A percentile compares a stretch with the other conserved stretches of the same genome.
Conservation (phyloP, 495 filamentous ascomycete species). For the Xylaria telfairii region DNA sequence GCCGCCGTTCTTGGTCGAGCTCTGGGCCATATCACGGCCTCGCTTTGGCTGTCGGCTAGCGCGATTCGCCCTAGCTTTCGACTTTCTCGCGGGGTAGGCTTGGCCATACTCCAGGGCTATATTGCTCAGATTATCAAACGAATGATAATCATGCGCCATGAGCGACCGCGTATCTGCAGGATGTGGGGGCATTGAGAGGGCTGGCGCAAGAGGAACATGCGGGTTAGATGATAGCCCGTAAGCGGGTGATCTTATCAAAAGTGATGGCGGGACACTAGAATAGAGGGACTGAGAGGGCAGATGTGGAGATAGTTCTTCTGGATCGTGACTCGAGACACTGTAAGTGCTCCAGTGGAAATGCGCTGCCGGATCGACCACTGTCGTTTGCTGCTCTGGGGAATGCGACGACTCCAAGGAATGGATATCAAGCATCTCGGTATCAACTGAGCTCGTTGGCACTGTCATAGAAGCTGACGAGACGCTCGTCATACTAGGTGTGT, state of each 20-base stretch:
- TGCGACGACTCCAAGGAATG: slow-evolving; percentile 36
- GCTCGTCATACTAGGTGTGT: slow-evolving; percentile 39
- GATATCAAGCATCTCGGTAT: slow-evolving; percentile 43
- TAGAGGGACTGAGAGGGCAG: slow-evolving; percentile 30
- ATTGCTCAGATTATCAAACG: slow-evolving; percentile 31
- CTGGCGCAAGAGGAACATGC: slow-evolving; percentile 30
- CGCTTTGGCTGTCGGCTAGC: slow-evolving; percentile 34
- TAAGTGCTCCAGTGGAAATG: slow-evolving; percentile 39
- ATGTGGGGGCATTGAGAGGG: slow-evolving; percentile 32
- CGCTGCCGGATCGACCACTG: slow-evolving; percentile 33
- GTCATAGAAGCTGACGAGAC: slow-evolving; percentile 45
- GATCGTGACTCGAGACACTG: slow-evolving; percentile 35
- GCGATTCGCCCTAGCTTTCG: slow-evolving; percentile 27
- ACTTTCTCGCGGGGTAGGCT: slow-evolving; percentile 31
- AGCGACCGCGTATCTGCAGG: slow-evolving; percentile 25
- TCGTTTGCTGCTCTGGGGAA: slow-evolving; percentile 33
- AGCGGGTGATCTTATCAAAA: slow-evolving; percentile 32
- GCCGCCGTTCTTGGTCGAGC: slow-evolving; percentile 35
- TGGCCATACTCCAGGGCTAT: slow-evolving; percentile 32
- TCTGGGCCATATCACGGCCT: slow-evolving; percentile 33
- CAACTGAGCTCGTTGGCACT: slow-evolving; percentile 38
- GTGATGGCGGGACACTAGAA: slow-evolving; percentile 29
- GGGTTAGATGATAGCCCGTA: slow-evolving; percentile 21
- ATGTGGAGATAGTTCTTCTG: slow-evolving; percentile 30
- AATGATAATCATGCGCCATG: slow-evolving; percentile 26